Conservation (phyloP, 345 rosid species). For the Gossypium australe region DNA sequence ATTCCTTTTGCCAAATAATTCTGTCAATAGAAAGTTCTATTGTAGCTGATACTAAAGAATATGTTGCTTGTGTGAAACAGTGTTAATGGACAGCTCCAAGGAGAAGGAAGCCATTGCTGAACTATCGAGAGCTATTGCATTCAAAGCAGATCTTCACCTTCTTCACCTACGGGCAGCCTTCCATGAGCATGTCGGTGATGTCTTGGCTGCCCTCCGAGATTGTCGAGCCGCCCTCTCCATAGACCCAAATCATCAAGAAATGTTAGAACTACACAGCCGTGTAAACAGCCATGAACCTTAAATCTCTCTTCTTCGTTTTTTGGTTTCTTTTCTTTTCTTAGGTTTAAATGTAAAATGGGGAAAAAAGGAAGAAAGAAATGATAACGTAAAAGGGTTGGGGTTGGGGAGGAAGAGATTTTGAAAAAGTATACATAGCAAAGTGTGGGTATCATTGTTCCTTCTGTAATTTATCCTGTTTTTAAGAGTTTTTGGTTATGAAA, state of each 20-base stretch:
- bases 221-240: constrained; percentile 95
- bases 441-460: constrained; percentile 14
- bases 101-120: constrained; percentile 90
- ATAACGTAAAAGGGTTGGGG: too few species aligned
- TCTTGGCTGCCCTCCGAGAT: constrained; percentile 58
- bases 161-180: constrained; percentile 95
- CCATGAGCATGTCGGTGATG: constrained; percentile 78
- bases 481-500: constrained; percentile 8
- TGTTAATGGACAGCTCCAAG: constrained; percentile 84
- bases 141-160: constrained; percentile 91
- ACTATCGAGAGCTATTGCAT: constrained; percentile 76
- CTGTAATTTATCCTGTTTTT: not conserved
- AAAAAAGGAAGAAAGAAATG: too few species aligned
- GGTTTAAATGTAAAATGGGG: not conserved
- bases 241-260: constrained; percentile 90
- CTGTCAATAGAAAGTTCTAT: not conserved
- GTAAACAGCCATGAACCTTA: constrained; percentile 91
- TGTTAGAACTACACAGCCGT: constrained; percentile 86
- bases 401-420: not conserved
- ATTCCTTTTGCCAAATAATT: not conserved
- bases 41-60: not conserved
- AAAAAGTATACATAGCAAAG: constrained; percentile 6
- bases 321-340: not conserved
- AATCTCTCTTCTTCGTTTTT: not conserved
- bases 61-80: constrained; percentile 30